Conservation (phyloP, 441 rosid genomes). For the Erodium texanum region DNA sequence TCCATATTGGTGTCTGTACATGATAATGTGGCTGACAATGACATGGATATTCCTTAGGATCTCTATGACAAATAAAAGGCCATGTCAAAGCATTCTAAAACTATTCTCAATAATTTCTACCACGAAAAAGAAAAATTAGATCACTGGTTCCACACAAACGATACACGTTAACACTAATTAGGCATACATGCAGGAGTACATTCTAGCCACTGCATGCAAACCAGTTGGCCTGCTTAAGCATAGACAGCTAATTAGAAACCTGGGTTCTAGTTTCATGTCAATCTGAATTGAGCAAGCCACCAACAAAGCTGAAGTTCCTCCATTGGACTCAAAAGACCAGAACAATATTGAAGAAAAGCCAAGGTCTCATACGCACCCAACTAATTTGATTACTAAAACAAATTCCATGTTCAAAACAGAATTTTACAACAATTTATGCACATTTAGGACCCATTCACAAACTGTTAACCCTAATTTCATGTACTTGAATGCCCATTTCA, state of each 20-base stretch:
- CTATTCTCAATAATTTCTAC: not conserved
- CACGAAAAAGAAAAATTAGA: not conserved
- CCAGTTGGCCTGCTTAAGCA: not conserved
- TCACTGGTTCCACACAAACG: not conserved
- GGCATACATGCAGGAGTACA: not conserved
- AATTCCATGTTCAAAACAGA: not conserved
- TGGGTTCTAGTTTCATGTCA: not conserved
- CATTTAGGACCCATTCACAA: not conserved
- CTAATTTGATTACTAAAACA: not conserved
- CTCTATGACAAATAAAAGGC: not conserved
- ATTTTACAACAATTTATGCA: not conserved
- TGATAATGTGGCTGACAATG: not conserved
- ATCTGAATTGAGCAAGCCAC: not conserved
- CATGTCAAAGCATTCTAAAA: not conserved
- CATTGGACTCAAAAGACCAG: not conserved
- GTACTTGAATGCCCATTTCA: not conserved
- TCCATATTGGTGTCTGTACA: not conserved
- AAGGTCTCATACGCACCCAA: not conserved
- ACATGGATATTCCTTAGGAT: not conserved
- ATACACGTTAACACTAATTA: not conserved
- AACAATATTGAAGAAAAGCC: not conserved
- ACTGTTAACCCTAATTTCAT: not conserved
- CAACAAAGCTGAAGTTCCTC: not conserved
- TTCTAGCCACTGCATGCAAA: not conserved
- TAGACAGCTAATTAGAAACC: not conserved